Conservation (phyloP, 495 filamentous ascomycete species). For the Lichina pygmaea region DNA sequence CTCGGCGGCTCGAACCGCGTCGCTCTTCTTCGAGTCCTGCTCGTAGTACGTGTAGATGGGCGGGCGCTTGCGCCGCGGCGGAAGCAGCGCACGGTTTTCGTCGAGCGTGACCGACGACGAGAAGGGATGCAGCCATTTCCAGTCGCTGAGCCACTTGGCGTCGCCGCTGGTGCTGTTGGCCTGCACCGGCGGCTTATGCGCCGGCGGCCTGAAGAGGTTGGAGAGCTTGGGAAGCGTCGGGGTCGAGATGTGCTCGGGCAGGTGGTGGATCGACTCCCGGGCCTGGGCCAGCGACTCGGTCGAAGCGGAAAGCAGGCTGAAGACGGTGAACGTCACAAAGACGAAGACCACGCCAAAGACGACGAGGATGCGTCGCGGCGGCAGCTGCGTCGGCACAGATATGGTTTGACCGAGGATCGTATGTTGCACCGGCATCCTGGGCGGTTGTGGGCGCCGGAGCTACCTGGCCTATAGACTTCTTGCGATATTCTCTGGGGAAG, state of each 20-base stretch:
- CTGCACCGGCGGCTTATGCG: constrained; percentile 49
- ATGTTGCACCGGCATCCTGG: constrained; percentile 23
- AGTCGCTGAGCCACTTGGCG: constrained; percentile 64
- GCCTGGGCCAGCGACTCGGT: constrained; percentile 14
- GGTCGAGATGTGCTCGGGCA: constrained; percentile 12
- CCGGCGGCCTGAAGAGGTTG: constrained; percentile 30
- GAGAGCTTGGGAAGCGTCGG: constrained; percentile 17
- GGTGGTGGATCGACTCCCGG: constrained; percentile 7
- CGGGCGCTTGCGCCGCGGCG: constrained; percentile 41
- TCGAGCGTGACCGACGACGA: constrained; percentile 65
- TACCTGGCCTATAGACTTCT: too few species aligned
- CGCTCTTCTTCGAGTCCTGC: constrained; percentile 29
- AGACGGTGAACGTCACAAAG: constrained; percentile 7
- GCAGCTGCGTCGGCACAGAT: constrained; percentile 9
- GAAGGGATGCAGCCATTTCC: constrained; percentile 75
- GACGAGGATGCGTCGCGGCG: constrained; percentile 10
- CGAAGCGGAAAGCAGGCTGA: constrained; percentile 17
- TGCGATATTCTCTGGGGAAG: too few species aligned
- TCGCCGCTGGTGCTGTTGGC: constrained; percentile 55
- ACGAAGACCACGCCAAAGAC: constrained; percentile 3
- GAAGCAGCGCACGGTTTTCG: constrained; percentile 66
- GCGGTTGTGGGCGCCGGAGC: background rate
- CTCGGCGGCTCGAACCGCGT: constrained; percentile 37
- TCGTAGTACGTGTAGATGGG: constrained; percentile 91
- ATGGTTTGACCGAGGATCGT: constrained; percentile 18